phyloP scores from a whole-genome alignment of 179 eudicot species.

The Silene vulgaris region DNA sequence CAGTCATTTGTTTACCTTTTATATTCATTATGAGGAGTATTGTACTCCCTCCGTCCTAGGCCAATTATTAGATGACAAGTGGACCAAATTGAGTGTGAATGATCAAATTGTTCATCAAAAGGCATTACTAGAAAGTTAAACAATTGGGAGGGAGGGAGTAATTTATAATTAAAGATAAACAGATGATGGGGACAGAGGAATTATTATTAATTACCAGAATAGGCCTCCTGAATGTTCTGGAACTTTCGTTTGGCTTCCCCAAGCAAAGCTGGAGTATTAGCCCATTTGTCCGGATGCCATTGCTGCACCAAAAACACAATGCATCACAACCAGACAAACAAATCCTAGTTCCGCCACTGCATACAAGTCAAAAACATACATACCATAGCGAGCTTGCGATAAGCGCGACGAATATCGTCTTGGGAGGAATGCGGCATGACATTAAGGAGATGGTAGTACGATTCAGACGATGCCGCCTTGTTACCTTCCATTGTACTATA shows the following conservation, averaged over 20 bases:
- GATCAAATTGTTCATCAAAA: no score
- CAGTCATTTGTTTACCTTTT: no score
- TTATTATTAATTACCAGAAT: slow-evolving; percentile 45
- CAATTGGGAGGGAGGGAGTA: no score
- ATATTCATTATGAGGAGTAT: no score
- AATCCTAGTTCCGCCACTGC: no score
- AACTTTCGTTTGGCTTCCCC: slow-evolving; percentile 69
- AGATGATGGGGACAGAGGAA: no score
- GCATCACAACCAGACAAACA: no score
- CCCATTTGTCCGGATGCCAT: slow-evolving; percentile 94
- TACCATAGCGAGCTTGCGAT: slow-evolving; percentile 78
- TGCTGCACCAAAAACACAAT: slow-evolving; percentile 33
- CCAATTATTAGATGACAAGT: no score
- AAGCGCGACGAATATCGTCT: slow-evolving; percentile 63
- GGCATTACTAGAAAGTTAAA: no score
- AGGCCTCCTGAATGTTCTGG: slow-evolving; percentile 85
- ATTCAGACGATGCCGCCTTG: slow-evolving; percentile 16
- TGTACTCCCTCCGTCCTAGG: no score
- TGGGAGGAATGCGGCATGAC: slow-evolving; percentile 38
- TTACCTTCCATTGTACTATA: slow-evolving; percentile 14
- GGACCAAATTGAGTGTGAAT: no score
- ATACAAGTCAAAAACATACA: neutral
- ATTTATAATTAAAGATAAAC: no score
- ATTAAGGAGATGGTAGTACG: slow-evolving; percentile 59
- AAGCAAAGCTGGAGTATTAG: slow-evolving; percentile 38